Base-by-base conservation (phyloP, 1,139 yeast genomes). In the Scheffersomyces insectosa region DNA sequence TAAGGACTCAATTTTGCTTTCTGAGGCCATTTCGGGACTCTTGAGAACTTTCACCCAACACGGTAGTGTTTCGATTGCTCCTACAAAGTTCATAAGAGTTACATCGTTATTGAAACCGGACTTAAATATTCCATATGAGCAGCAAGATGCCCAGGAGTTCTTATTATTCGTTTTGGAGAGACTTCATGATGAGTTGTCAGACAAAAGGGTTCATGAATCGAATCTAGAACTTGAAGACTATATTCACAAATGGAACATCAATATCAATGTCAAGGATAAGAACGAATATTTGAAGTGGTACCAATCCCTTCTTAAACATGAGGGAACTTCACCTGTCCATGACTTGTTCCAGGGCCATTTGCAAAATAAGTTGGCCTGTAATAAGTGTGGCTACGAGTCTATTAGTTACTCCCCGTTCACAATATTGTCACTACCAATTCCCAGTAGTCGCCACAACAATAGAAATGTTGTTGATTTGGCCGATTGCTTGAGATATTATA, bases 131-230 rank as follows among this genome's bases (percentile, higher is more conserved):
- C 91, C 91, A 0, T 64, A 72, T 49, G 88, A 84, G 52, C 95
- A 86, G 55, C 93, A 86, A 59, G 95, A 86, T 60, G 82, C 91
- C 2, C 88, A 85, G 47, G 95, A 86, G 52, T 85, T 85, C 55
- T 63, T 86, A 41, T 72, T 85, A 59, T 82, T 83, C 50, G 55
- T 85, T 8, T 63, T 86, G 46, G 91, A 85, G 57, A 72, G 83
- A 44, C 61, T 85, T 15, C 93, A 85, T 58, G 89, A 84, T 49
- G 95, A 86, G 51, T 55, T 82, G 41, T 71, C 81, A 9, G 45
- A 52, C 34, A 62, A 46, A 63, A 15, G 63, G 66, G 41, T 28
- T 16, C 37, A 30, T 36, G 49, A 44, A 56, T 51, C 12, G 14
- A 43, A 39, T 7, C 43, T 45, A 3, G 56, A 53, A 14, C 49